Conservation (phyloP, 2,329 filamentous ascomycete species). For the Truncatella angustata region DNA sequence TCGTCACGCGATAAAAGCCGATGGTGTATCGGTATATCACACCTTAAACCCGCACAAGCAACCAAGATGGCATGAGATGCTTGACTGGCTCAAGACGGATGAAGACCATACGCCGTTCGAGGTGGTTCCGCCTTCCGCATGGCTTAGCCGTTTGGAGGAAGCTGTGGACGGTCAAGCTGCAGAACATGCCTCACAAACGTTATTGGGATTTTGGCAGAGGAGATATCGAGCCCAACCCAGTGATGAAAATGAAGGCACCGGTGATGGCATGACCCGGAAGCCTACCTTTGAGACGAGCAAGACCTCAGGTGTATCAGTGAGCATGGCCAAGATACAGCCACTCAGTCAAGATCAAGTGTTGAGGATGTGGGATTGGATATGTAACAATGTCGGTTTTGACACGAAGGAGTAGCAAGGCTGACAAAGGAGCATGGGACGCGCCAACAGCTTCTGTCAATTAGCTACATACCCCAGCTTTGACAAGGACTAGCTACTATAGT, state of each 20-base stretch:
- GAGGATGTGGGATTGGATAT: constrained; percentile 4
- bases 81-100: constrained; percentile 24
- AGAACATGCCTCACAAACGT: not conserved
- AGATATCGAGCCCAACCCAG: not conserved
- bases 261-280: not conserved
- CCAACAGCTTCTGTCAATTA: too few species aligned
- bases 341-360: not conserved
- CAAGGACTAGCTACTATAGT: too few species aligned
- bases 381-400: not conserved
- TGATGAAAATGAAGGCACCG: not conserved
- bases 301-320: not conserved
- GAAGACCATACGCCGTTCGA: not conserved
- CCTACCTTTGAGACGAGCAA: not conserved
- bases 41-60: constrained; percentile 43
- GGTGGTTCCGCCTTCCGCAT: not conserved
- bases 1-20: constrained; percentile 24
- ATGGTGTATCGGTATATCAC: constrained; percentile 38
- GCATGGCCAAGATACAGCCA: not conserved
- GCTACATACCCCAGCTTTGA: too few species aligned
- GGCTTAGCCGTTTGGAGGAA: not conserved
- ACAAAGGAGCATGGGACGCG: too few species aligned
- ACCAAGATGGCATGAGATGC: constrained; percentile 43
- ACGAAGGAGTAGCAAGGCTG: not conserved
- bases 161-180: not conserved
- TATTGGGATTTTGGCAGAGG: constrained; percentile 2